These are phyloP conservation scores for Citrullus colocynthis DNA, from an alignment of 306 rosid species.

Conservation along the genomic window DNA sequence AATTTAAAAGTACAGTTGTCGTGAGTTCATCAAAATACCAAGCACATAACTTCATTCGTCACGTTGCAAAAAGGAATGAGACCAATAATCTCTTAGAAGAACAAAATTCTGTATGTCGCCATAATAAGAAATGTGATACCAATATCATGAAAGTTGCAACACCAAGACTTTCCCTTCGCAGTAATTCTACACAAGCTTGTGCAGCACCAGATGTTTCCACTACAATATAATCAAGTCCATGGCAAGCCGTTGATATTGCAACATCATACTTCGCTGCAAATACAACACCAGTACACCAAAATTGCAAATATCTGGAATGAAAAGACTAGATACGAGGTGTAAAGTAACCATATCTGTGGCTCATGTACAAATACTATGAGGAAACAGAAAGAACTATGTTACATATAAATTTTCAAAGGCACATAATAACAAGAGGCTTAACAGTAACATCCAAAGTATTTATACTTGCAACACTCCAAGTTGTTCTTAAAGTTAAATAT, in stretches of 20 bases:
- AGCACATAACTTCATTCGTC: neutral
- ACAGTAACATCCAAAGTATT: neutral
- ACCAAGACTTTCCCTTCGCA: slow-evolving; percentile 79
- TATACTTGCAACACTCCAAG: neutral
- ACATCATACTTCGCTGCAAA: slow-evolving; percentile 81
- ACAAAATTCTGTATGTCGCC: neutral
- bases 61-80: neutral
- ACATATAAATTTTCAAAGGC: neutral
- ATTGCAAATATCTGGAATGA: slow-evolving; percentile 3
- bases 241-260: slow-evolving; percentile 89
- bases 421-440: neutral
- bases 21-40: neutral
- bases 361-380: neutral
- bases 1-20: neutral
- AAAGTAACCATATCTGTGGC: neutral
- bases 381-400: neutral
- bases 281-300: neutral
- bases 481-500: too few relatives aligned
- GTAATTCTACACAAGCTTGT: slow-evolving; percentile 85
- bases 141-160: slow-evolving; percentile 90
- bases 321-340: neutral
- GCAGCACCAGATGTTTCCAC: slow-evolving; percentile 91
- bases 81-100: neutral
- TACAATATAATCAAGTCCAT: slow-evolving; percentile 88
- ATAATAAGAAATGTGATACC: slow-evolving; percentile 28